Evolutionary conservation across 73 alveolate species (phyloP).

Genomic region (Stentor roeselii): DNA sequence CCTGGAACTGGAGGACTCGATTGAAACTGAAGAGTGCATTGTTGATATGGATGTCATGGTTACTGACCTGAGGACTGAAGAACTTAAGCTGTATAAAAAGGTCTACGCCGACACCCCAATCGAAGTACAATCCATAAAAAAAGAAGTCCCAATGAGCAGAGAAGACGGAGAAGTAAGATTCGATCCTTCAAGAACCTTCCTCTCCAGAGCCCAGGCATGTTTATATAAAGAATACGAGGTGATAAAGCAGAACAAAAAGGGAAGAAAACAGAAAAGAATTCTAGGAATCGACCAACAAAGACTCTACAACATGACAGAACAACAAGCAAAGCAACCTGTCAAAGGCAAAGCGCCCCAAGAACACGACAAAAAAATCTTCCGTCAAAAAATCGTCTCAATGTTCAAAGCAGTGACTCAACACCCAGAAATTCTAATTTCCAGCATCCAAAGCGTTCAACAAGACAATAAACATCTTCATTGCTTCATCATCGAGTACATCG

Average conservation of each 20-base stretch:
- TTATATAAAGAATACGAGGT: constrained; percentile 25
- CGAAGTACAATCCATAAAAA: not conserved
- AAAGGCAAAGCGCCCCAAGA: not conserved
- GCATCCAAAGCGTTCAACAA: not conserved
- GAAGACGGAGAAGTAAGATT: constrained; percentile 8
- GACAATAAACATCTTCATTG: not conserved
- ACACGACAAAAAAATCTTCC: not conserved
- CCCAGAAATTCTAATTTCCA: constrained; percentile 5
- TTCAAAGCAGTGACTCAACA: constrained; percentile 9
- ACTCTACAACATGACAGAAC: not conserved
- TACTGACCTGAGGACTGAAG: not conserved
- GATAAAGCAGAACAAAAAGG: not conserved
- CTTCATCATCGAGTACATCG: not conserved
- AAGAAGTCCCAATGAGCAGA: not conserved
- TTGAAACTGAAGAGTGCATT: constrained; percentile 10
- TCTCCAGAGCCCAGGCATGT: constrained; percentile 29
- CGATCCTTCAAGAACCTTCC: not conserved
- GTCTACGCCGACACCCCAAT: not conserved
- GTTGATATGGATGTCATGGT: not conserved
- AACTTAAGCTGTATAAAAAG: not conserved
- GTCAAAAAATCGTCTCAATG: not conserved
- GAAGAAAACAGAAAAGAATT: constrained; percentile 4
- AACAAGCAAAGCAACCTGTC: constrained; percentile 18
- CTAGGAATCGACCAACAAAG: constrained; percentile 17
- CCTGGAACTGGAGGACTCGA: not conserved